These are phyloP conservation scores for Lagenaria siceraria DNA, from an alignment of 306 rosid genomes.

Conservation along the genomic window DNA sequence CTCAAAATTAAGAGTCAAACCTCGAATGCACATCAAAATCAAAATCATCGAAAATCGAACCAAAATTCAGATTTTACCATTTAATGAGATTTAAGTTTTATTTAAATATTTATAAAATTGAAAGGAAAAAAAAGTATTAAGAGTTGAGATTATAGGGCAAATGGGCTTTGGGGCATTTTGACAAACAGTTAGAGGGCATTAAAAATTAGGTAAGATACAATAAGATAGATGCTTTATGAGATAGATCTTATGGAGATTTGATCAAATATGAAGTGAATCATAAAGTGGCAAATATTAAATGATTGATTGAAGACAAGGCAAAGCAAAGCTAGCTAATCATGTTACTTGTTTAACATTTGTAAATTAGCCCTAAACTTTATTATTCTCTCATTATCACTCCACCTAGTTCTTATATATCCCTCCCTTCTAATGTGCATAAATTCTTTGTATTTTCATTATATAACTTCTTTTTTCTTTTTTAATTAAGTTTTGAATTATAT, in stretches of 20 bases:
- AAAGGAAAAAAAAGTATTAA: too few species aligned
- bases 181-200: background rate
- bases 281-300: constrained; percentile 1
- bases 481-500: too few species aligned
- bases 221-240: background rate
- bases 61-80: too few species aligned
- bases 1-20: too few species aligned
- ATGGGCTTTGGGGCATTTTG: background rate
- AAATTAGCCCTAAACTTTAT: background rate
- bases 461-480: background rate
- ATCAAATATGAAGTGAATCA: constrained; percentile 2
- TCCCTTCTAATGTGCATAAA: background rate
- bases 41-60: too few species aligned
- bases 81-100: too few species aligned
- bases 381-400: background rate
- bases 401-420: background rate
- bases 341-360: constrained; percentile 6
- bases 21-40: too few species aligned
- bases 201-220: background rate
- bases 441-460: background rate
- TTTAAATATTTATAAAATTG: too few species aligned
- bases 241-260: constrained; percentile 8
- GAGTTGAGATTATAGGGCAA: too few species aligned
- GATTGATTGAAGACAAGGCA: constrained; percentile 11
- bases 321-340: constrained; percentile 8